Evolutionary conservation across 306 rosid species (phyloP), one percentile per base, ranked within the genome.

Genomic region (Astragalus membranaceus): DNA sequence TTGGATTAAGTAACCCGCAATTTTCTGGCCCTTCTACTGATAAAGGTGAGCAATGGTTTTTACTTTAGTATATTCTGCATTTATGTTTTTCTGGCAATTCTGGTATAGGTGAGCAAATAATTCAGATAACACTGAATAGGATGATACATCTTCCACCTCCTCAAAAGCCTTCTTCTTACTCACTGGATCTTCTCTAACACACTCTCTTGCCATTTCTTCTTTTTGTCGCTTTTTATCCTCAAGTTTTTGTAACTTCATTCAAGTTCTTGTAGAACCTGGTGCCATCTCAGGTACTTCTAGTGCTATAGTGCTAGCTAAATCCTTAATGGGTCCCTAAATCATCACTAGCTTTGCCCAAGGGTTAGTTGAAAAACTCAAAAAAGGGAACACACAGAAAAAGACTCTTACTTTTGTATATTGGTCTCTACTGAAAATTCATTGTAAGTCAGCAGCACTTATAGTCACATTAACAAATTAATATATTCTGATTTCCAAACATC

Each of bases 211-310:
- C n/a, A n/a, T n/a, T 73, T 70, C 9, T 16, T n/a, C n/a, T n/a
- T 73, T 55, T 69, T 64, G 29, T 78, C 56, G 35, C 76, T 69
- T 68, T 62, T 26, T 69, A 16, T 47, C 56, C 55, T 80, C 77
- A 62, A 47, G 42, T 32, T 62, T 39, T 20, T 48, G 64, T 14
- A 43, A 20, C 57, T 77, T 68, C 50, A 12, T 42, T 42, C 36
- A 10, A 16, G 59, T 75, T 66, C 72, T 78, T 65, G 77, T 44
- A 14, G 80, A 75, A 80, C 35, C 32, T 50, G 84, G 72, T 54
- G 77, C 83, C 88, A 72, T n/a, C n/a, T n/a, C n/a, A n/a, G n/a
- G n/a, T n/a, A n/a, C 61, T 32, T 1, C 41, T 4, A 6, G 41
- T 57, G 10, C 6, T 32, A 2, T 57, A 6, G n/a, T n/a, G n/a